Evolutionary conservation across 495 filamentous ascomycete genomes (phyloP).

Genomic region (Lepidopterella palustris): DNA sequence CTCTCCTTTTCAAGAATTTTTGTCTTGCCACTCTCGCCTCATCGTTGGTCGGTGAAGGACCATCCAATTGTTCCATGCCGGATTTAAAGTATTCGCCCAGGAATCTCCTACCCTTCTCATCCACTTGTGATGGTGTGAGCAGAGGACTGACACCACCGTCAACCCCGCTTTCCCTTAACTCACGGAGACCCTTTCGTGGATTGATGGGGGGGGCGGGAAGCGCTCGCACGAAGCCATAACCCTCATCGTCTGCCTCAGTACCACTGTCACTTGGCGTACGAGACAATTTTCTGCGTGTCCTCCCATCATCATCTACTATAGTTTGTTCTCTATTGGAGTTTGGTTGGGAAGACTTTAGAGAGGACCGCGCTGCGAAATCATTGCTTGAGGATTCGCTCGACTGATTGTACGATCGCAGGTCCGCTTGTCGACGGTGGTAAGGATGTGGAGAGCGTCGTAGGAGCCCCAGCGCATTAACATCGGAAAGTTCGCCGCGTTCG

Average conservation of each 20-base stretch:
- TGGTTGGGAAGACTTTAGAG: constrained; percentile 4
- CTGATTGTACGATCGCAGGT: constrained; percentile 38
- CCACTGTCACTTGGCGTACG: constrained; percentile 69
- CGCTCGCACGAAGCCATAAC: constrained; percentile 62
- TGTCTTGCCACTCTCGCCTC: constrained; percentile 26
- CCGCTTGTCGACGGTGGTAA: constrained; percentile 54
- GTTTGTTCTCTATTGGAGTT: not conserved
- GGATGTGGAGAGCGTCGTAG: constrained; percentile 73
- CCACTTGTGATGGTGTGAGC: constrained; percentile 52
- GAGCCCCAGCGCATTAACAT: constrained; percentile 17
- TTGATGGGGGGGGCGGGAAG: constrained; percentile 67
- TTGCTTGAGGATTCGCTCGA: constrained; percentile 21
- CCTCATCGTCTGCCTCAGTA: constrained; percentile 87
- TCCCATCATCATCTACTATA: constrained; percentile 17
- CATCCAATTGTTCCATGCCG: constrained; percentile 6
- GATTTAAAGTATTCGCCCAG: constrained; percentile 20
- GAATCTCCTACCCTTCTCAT: constrained; percentile 45
- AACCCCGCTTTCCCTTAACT: constrained; percentile 24
- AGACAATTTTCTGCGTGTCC: constrained; percentile 15
- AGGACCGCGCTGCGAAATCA: constrained; percentile 4
- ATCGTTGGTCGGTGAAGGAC: constrained; percentile 18
- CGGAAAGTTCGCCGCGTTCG: not conserved
- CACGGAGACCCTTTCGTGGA: constrained; percentile 65
- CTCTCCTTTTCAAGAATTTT: constrained; percentile 29
- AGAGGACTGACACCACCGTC: constrained; percentile 46